Base-by-base conservation (phyloP, 2,329 filamentous ascomycete species). In the Fusarium piperis region DNA sequence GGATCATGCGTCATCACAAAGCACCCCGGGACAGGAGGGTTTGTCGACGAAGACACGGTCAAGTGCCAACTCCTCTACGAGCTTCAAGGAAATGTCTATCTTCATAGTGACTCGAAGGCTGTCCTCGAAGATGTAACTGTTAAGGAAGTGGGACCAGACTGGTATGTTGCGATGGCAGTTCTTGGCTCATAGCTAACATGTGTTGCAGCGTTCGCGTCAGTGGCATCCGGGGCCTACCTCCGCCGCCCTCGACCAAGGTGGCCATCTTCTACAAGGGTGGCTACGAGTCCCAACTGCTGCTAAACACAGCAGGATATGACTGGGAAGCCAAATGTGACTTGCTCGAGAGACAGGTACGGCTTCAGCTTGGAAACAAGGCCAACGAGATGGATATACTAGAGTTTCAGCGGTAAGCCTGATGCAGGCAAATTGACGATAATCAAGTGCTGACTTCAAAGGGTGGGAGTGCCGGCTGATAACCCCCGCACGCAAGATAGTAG, bases 241-340 rank as follows among this genome's bases (percentile, higher is more conserved):
- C 86, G 2, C 86, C 85, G 0, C 80, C 84, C 2, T 87, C 86
- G 0, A 88, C 85, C 1, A 88, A 88, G 69, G 79, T 85, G 8
- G 85, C 85, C n/a, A 80, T 87, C 16, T 86, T 84, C 66, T 87
- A 86, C 63, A 77, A 79, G 10, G 85, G 82, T 9, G 86, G 86
- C 0, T 88, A 81, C 64, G 83, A 87, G 72, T 80, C 80, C 2
- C 81, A 88, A 68, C 59, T 84, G 5, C 73, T 85, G 0, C 28
- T 84, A 30, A 86, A 87, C 62, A 83, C 83, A 2, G 82, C 82
- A 0, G 86, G 85, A 0, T 87, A 88, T 67, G 85, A 78, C 1
- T 85, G 83, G 0, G 69, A 76, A 2, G 77, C 84, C 67, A 89
- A 89, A 73, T 87, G 83, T 74, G 82, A 85, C 44, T 76, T 88